These are phyloP conservation scores for Mycosphaerelloides madeirae DNA, from an alignment of 2,329 filamentous ascomycete species.

Conservation along the genomic window DNA sequence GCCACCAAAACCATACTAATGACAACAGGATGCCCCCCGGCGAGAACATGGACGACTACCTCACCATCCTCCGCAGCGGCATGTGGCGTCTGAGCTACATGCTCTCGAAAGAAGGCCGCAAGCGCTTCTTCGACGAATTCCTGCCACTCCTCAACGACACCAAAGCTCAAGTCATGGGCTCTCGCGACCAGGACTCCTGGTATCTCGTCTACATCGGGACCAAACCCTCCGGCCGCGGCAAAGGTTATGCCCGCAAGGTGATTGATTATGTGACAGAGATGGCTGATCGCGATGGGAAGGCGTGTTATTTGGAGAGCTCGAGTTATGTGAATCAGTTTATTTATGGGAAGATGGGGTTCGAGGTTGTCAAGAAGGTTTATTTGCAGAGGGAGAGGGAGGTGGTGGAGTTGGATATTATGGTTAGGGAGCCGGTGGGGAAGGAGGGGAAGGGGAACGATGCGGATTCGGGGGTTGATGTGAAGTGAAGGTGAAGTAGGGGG, in stretches of 20 bases:
- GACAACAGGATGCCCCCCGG: conserved; percentile 66
- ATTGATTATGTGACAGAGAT: conserved; percentile 63
- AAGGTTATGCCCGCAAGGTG: conserved; percentile 67
- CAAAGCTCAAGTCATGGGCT: conserved; percentile 64
- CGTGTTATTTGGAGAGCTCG: conserved; percentile 76
- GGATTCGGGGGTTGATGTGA: conserved; percentile 19
- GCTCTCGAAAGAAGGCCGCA: conserved; percentile 65
- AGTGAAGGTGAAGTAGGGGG: conserved; percentile 3
- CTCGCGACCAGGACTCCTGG: conserved; percentile 64
- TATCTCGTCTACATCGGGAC: conserved; percentile 83
- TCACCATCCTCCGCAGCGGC: conserved; percentile 67
- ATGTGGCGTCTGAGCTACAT: conserved; percentile 74
- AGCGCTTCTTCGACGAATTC: conserved; percentile 73
- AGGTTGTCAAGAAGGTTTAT: conserved; percentile 58
- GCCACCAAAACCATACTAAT: conserved; percentile 1
- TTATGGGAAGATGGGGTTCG: conserved; percentile 73
- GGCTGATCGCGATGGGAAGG: conserved; percentile 63
- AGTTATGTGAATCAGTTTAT: conserved; percentile 63
- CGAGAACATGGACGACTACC: conserved; percentile 66
- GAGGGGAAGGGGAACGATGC: conserved; percentile 12
- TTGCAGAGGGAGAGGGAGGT: conserved; percentile 56
- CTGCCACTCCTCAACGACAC: conserved; percentile 68
- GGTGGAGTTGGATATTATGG: conserved; percentile 73
- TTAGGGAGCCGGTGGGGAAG: conserved; percentile 57
- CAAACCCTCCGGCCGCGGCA: conserved; percentile 63